Evolutionary conservation across 148 eudicot species (phyloP), one percentile per base, ranked within the genome.

Genomic region (Beta vulgaris): DNA sequence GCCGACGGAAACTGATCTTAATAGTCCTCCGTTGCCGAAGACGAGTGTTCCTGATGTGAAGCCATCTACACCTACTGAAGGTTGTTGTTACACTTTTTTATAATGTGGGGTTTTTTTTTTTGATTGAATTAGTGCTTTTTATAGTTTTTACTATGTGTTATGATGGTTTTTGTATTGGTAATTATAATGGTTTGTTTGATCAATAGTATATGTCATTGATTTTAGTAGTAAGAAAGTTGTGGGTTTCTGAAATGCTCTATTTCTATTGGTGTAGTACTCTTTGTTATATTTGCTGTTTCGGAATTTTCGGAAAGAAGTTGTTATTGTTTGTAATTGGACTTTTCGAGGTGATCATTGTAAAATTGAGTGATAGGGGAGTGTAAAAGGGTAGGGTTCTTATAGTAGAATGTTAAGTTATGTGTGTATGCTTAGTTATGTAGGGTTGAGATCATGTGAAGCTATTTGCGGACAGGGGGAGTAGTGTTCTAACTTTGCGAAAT

Each of bases 1-100:
- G 76, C 97, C 98, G 49, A 86, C 89, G 76, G 92, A 90, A 78
- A 94, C 97, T 58, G 93, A 94, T 87, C 93, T 94, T 49, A 91
- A 92, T 73, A 84, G 77, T 82, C 96, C 87, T 7, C 93, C 96
- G 29, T 68, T 81, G 60, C 81, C 80, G 62, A 66, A 89, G 7
- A 82, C 81, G 0, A 67, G 71, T 84, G 76, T 82, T 28, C 87
- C 88, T 0, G 90, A 93, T 19, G 83, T 76, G 37, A 82, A 75
- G 70, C 48, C 89, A 3, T 79, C 82, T 71, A 25, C 80, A 6
- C 55, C 89, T 63, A 54, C 80, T 55, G 86, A 82, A 74, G 97
- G 97, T 91, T 68, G 3, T 19, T 73, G 23, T 19, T 34, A 6
- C 58, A 57, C 62, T 2, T 23, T 2, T 28, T 31, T 66, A 19